Conservation (phyloP, 139 green algal species). For the Chlamydomonas eustigma region DNA sequence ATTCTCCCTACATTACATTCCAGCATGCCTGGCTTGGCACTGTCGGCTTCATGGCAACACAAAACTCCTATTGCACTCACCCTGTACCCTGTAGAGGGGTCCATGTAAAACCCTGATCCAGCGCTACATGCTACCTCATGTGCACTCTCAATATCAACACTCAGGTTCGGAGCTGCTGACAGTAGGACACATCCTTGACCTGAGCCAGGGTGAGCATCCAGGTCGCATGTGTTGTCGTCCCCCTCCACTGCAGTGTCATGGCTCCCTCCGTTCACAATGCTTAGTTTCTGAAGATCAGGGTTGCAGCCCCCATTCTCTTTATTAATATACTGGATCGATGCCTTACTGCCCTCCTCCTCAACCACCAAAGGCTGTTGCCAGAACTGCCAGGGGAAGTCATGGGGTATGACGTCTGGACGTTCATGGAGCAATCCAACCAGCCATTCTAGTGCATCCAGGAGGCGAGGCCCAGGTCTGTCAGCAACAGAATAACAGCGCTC, state of each 20-base stretch:
- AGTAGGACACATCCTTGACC: background rate
- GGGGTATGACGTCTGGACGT: constrained; percentile 1
- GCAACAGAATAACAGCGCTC: background rate
- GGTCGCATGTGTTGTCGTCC: no score
- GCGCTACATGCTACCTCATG: background rate
- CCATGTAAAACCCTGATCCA: background rate
- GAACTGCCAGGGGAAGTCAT: constrained; percentile 2
- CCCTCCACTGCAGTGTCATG: background rate
- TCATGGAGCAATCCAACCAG: constrained; percentile 69
- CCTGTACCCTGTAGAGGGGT: constrained; percentile 1
- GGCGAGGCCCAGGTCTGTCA: constrained; percentile 57
- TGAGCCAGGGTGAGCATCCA: background rate
- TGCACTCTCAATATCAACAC: background rate
- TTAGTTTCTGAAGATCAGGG: background rate
- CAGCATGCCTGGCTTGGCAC: no score
- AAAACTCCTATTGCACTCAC: background rate
- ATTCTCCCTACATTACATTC: background rate
- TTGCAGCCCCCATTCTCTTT: no score
- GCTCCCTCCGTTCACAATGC: background rate
- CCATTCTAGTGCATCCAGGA: constrained; percentile 84
- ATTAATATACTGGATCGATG: no score
- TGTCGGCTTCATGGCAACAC: no score
- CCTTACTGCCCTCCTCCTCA: background rate
- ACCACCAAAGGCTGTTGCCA: background rate
- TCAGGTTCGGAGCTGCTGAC: background rate